Evolutionary conservation across 2,329 filamentous ascomycete species (phyloP), one percentile per base, ranked within the genome.

Genomic region (Fusarium kyushuense): DNA sequence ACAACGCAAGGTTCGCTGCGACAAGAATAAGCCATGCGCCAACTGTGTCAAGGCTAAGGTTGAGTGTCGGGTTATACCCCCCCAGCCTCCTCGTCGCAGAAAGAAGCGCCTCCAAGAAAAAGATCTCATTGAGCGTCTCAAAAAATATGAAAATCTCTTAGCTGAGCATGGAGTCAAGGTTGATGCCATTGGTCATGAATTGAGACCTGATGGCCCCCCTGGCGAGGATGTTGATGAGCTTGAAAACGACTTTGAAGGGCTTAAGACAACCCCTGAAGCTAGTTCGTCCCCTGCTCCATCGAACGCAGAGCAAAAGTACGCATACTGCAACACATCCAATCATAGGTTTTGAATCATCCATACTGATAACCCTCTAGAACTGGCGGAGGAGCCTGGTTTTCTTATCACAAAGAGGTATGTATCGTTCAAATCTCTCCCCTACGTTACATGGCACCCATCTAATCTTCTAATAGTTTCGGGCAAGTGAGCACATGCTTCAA

Each of bases 1-100:
- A 75, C 90, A 92, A 76, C 87, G 90, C 63, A 93, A 93, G 76
- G 86, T 93, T 41, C 89, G 89, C 62, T 93, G 91, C 77, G 89
- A 93, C 77, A 90, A 90, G 78, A 87, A 85, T 70, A 89, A 89
- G 77, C 91, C 91, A 17, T 93, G 91, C 74, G 82, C 85, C 72
- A 90, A 90, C 77, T 93, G 91, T 74, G 81, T 88, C 75, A 90
- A 86, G 77, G 84, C 86, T 53, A 79, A 83, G 23, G 84, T 84
- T 32, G 86, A 91, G 69, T 93, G 89, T 75, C 83, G 84, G 36
- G 86, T 89, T 10, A 78, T 86, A 67, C 80, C 87, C 72, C 80
- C 87, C 70, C 78, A 87, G 74, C 81, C 89, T 75, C 82, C 88
- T 73, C 79, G 89, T 74, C 77, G 87, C 13, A 80, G 86, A 58